Conservation (phyloP, 78 protist species). For the Bodo saltans region DNA sequence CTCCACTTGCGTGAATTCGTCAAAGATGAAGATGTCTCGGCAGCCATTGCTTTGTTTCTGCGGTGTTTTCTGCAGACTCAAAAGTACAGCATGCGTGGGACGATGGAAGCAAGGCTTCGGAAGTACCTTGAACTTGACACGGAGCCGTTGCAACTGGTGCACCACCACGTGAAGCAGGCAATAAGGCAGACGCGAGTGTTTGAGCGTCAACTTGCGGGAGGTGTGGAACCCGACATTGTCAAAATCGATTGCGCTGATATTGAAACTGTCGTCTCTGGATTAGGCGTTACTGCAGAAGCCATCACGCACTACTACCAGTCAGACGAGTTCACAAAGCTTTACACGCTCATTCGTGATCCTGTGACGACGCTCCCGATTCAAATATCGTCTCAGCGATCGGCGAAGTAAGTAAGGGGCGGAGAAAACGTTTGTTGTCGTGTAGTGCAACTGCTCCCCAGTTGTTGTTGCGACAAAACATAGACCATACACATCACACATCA, state of each 20-base stretch:
- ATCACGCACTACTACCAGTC: neutral
- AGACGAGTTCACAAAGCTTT: neutral
- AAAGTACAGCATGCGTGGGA: conserved; percentile 43
- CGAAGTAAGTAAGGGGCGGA: too few species aligned
- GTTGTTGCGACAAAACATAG: too few species aligned
- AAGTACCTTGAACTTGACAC: conserved; percentile 18
- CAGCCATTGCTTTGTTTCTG: conserved; percentile 84
- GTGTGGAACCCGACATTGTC: neutral
- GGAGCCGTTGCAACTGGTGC: conserved; percentile 6
- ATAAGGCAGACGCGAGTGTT: neutral
- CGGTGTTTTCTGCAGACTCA: conserved; percentile 84
- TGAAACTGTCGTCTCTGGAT: neutral
- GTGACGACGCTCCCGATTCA: neutral
- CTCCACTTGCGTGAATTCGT: conserved; percentile 91
- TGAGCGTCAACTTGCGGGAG: neutral
- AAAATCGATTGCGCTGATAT: neutral
- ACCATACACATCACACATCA: too few species aligned
- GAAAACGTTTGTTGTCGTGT: too few species aligned
- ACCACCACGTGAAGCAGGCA: neutral
- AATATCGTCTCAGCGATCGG: neutral
- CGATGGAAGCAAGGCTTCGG: conserved; percentile 41
- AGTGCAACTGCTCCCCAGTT: too few species aligned
- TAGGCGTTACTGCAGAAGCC: neutral
- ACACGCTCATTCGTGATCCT: neutral
- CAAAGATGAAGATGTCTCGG: conserved; percentile 73